Evolutionary conservation across 2,329 filamentous ascomycete species (phyloP).

Genomic region (Phialophora tarda): DNA sequence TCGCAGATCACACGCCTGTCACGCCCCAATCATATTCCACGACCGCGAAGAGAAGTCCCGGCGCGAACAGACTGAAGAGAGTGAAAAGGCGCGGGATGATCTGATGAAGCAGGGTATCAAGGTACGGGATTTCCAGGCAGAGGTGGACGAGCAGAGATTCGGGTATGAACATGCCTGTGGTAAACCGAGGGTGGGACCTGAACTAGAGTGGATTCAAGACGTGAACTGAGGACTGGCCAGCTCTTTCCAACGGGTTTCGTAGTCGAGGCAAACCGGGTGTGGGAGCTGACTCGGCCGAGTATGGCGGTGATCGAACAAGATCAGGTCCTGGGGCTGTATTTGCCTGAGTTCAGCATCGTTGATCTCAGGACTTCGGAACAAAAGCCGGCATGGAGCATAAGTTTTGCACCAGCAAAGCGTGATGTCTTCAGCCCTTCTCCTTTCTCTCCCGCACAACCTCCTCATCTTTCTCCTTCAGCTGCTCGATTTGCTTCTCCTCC

Average conservation of each 20-base stretch:
- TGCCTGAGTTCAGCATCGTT: background rate
- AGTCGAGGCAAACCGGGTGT: background rate
- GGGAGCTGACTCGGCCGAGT: background rate
- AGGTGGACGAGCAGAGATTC: conserved; percentile 23
- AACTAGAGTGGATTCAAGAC: background rate
- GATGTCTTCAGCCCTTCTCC: conserved; percentile 23
- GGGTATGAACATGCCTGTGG: background rate
- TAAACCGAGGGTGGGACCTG: background rate
- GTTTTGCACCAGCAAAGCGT: background rate
- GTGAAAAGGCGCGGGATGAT: conserved; percentile 26
- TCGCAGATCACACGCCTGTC: background rate
- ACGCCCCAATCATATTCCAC: conserved; percentile 19
- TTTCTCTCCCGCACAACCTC: conserved; percentile 40
- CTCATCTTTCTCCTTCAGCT: conserved; percentile 39
- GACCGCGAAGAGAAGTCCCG: conserved; percentile 18
- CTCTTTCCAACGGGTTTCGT: background rate
- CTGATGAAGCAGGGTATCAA: conserved; percentile 32
- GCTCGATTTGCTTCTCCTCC: conserved; percentile 35
- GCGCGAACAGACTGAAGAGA: conserved; percentile 23
- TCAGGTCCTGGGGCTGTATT: background rate
- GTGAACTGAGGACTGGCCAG: background rate
- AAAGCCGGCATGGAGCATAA: background rate
- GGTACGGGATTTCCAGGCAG: conserved; percentile 34
- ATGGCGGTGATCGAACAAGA: background rate
- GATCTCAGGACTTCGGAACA: background rate